These are phyloP conservation scores for Populus hybrid DNA, from an alignment of 441 rosid genomes.

Conservation along the genomic window DNA sequence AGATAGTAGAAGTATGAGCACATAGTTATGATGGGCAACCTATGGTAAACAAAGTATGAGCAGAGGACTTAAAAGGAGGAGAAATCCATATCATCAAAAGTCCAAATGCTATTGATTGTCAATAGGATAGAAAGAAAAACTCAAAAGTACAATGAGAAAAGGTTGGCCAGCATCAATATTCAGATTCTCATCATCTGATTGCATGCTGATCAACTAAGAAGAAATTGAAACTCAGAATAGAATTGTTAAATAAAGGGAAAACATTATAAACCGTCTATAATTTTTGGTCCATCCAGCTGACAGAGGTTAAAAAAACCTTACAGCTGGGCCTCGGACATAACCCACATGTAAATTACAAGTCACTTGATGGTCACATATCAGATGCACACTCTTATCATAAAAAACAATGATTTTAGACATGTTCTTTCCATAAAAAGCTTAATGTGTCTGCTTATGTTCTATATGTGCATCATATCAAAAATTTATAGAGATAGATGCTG, in stretches of 20 bases:
- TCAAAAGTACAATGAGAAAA: not conserved
- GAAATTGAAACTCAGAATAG: not conserved
- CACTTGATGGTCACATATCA: no score
- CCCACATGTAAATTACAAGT: not conserved
- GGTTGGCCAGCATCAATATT: not conserved
- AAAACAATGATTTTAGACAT: no score
- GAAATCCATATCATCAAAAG: no score
- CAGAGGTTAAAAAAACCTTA: not conserved
- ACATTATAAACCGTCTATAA: not conserved
- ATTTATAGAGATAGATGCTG: not conserved
- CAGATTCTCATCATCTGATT: not conserved
- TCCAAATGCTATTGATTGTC: not conserved
- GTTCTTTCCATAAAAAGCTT: not conserved
- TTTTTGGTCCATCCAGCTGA: not conserved
- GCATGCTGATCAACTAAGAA: not conserved
- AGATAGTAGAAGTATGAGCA: no score
- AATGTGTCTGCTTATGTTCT: not conserved
- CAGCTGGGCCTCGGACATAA: not conserved
- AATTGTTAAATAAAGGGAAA: not conserved
- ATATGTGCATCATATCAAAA: not conserved
- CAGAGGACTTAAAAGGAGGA: no score
- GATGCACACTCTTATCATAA: no score
- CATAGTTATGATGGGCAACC: no score
- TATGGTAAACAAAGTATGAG: no score
- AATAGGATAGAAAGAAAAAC: not conserved